These are phyloP conservation scores for Penicillium steckii DNA, from an alignment of 495 filamentous ascomycete genomes.

Conservation along the genomic window DNA sequence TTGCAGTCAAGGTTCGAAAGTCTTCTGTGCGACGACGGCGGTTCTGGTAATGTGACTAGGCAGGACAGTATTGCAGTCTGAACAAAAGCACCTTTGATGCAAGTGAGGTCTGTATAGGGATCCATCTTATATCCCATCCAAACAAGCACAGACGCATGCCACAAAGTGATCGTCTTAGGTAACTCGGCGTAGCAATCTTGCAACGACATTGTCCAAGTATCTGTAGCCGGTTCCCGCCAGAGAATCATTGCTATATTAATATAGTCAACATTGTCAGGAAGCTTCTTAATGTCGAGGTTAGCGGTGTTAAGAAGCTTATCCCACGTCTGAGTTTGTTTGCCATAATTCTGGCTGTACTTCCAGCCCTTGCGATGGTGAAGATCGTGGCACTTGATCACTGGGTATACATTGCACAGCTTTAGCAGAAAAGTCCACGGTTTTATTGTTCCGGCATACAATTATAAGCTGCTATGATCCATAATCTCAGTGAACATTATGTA, in stretches of 20 bases:
- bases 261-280: constrained; percentile 30
- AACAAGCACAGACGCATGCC: no score
- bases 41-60: no score
- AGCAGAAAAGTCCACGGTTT: constrained; percentile 29
- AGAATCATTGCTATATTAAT: constrained; percentile 15
- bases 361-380: constrained; percentile 39
- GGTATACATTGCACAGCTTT: constrained; percentile 22
- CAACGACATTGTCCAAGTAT: no score
- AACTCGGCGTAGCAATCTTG: no score
- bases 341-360: constrained; percentile 39
- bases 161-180: no score
- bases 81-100: no score
- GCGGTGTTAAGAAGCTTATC: constrained; percentile 34
- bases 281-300: constrained; percentile 25
- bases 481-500: constrained; percentile 37
- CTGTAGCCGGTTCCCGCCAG: no score
- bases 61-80: no score
- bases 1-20: no score
- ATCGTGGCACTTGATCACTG: constrained; percentile 40
- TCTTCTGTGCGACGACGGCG: no score
- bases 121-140: no score
- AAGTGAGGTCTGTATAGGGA: no score
- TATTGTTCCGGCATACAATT: constrained; percentile 20
- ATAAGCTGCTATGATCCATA: constrained; percentile 33
- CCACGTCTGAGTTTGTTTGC: constrained; percentile 38